These are phyloP conservation scores for Tillandsia leiboldiana DNA, from an alignment of 176 grass and related monocot species.

Conservation along the genomic window DNA sequence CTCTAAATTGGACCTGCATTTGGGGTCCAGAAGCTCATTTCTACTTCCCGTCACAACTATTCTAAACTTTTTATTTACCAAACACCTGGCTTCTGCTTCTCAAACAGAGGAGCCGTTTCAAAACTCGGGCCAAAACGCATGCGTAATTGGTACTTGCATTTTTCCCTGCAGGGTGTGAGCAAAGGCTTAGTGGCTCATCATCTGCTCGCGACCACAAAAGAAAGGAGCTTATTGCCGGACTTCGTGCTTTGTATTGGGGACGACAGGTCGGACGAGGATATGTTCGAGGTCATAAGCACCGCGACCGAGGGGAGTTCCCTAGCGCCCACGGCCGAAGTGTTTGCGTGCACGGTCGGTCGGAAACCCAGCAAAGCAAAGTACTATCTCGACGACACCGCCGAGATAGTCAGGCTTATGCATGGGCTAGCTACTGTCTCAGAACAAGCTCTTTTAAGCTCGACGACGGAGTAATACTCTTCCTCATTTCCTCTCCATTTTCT, in stretches of 20 bases:
- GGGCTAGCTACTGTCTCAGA: slow-evolving; percentile 66
- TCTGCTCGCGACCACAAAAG: slow-evolving; percentile 45
- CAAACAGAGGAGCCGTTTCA: too few species aligned
- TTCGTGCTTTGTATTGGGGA: slow-evolving; percentile 89
- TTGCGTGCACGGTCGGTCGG: slow-evolving; percentile 81
- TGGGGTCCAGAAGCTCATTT: too few species aligned
- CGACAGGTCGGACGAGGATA: slow-evolving; percentile 86
- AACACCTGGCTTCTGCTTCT: background rate
- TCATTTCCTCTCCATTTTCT: too few species aligned
- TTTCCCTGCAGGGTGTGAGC: slow-evolving; percentile 58
- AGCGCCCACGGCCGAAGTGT: slow-evolving; percentile 47
- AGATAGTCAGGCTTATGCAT: slow-evolving; percentile 88
- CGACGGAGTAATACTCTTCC: background rate
- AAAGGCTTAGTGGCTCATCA: slow-evolving; percentile 66
- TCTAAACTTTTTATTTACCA: background rate
- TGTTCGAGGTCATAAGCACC: slow-evolving; percentile 70
- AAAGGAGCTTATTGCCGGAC: slow-evolving; percentile 38
- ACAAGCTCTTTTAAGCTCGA: slow-evolving; percentile 23
- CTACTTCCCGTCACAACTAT: too few species aligned
- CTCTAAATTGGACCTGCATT: too few species aligned
- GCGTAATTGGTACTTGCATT: background rate
- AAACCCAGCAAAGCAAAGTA: slow-evolving; percentile 93
- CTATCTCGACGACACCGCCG: slow-evolving; percentile 68
- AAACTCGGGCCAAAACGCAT: too few species aligned
- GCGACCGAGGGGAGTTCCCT: slow-evolving; percentile 27